phyloP scores from a whole-genome alignment of 225 moss, liverwort and hornwort genomes.

The Sphagnum tenellum region DNA sequence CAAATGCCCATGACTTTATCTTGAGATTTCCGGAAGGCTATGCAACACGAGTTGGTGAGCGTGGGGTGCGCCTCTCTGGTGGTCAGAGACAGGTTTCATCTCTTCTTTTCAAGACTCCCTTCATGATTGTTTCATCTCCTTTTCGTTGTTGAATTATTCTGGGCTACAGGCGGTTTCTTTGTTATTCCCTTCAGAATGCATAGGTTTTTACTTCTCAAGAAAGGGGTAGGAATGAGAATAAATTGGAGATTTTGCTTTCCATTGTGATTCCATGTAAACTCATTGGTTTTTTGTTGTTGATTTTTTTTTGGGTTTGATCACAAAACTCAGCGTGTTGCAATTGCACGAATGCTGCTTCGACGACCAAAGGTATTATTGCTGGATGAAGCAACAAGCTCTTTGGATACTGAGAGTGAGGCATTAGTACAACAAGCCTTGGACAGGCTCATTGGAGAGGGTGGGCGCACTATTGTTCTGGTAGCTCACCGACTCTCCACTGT shows the following conservation, averaged over 20 bases:
- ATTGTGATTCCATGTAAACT: too few relatives aligned
- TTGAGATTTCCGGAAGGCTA: slow-evolving; percentile 94
- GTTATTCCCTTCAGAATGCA: too few relatives aligned
- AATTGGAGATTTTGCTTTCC: too few relatives aligned
- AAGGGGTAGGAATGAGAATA: too few relatives aligned
- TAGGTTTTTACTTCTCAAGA: too few relatives aligned
- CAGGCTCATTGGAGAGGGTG: slow-evolving; percentile 79
- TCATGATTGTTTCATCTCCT: too few relatives aligned
- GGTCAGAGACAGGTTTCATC: slow-evolving; percentile 69
- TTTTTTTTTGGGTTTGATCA: not conserved
- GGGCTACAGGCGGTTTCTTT: too few relatives aligned
- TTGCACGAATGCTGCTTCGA: slow-evolving; percentile 91
- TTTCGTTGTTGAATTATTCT: too few relatives aligned
- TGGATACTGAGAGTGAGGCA: slow-evolving; percentile 99
- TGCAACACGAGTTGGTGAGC: slow-evolving; percentile 89
- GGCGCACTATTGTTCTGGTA: slow-evolving; percentile 87
- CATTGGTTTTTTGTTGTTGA: too few relatives aligned
- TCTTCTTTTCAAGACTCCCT: too few relatives aligned
- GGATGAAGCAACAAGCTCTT: slow-evolving; percentile 92
- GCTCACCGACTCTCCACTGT: slow-evolving; percentile 96
- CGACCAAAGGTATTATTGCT: slow-evolving; percentile 78
- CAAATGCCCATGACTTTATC: slow-evolving; percentile 97
- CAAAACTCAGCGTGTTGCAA: slow-evolving; percentile 71
- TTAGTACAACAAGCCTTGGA: slow-evolving; percentile 94
- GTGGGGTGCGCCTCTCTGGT: slow-evolving; percentile 93